These are phyloP conservation scores for Scedosporium aurantiacum DNA, from an alignment of 2,329 filamentous ascomycete species.

Conservation along the genomic window DNA sequence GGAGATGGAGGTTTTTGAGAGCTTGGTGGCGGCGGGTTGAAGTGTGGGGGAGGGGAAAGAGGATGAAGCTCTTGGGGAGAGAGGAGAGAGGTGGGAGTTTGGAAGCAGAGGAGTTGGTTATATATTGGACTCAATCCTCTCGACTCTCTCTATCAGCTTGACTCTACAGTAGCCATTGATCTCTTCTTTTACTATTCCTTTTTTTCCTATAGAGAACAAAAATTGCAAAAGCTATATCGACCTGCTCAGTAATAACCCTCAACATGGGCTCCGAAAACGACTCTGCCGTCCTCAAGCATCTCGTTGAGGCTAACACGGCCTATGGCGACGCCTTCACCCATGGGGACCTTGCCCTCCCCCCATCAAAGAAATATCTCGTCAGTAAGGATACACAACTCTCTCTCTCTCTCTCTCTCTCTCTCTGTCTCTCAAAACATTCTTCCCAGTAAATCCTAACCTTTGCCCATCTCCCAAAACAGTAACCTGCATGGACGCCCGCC, in stretches of 20 bases:
- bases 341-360: constrained; percentile 55
- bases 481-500: constrained; percentile 10
- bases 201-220: not conserved
- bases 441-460: not conserved
- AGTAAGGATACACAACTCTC: constrained; percentile 27
- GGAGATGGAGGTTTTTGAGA: too few relatives aligned
- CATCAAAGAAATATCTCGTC: constrained; percentile 45
- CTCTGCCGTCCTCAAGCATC: constrained; percentile 14
- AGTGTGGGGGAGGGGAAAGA: too few relatives aligned
- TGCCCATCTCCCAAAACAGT: not conserved
- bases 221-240: not conserved
- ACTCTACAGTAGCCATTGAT: too few relatives aligned
- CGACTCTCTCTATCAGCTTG: too few relatives aligned
- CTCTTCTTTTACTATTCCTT: too few relatives aligned
- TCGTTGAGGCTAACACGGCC: constrained; percentile 28
- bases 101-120: too few relatives aligned
- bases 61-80: too few relatives aligned
- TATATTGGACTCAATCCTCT: too few relatives aligned
- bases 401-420: not conserved
- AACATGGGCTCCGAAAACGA: not conserved
- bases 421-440: not conserved
- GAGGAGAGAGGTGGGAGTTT: too few relatives aligned
- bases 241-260: not conserved
- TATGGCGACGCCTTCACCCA: constrained; percentile 58
- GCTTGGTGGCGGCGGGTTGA: too few relatives aligned